Base-by-base conservation (phyloP, 1,139 yeast genomes). In the Candida smagusa region DNA sequence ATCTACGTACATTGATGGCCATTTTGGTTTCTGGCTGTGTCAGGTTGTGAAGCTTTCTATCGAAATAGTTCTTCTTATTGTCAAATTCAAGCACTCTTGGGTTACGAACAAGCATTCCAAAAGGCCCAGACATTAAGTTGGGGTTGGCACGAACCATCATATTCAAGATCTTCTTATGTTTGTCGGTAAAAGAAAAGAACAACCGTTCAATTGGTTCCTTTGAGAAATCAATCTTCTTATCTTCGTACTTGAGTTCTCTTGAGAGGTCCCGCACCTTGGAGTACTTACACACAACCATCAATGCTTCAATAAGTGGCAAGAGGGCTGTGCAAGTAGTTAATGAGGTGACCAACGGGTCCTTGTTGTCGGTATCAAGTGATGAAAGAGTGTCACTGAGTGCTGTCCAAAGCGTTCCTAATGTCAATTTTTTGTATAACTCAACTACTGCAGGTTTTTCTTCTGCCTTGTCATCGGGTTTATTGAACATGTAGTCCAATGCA, bases 201-300 rank as follows among this genome's bases (percentile, higher is more conserved):
- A 89, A 61, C 33, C 81, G 77, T 51, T 86, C 96, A 46, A 87
- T 77, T 3, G 92, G 88, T 48, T 85, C 90, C 36, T 75, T 77
- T 8, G 84, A 72, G 50, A 86, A 81, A 56, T 86, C 92, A 45
- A 74, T 68, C 49, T 72, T 74, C 43, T 68, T 72, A 25, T 72
- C 79, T 49, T 81, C 84, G 50, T 76, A 80, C 47, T 75, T 75
- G 45, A 79, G 61, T 9, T 71, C 76, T 32, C 72, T 73, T 45
- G 77, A 82, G 36, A 79, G 53, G 27, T 84, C 88, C 42, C 77
- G 77, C 4, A 83, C 83, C 47, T 82, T 80, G 49, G 90, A 81
- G 54, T 88, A 95, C 54, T 89, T 90, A 63, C 96, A 89, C 28
- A 92, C 94, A 39, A 90, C 96, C 96, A 92, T 88, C 44, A 92